Base-by-base conservation (phyloP, 805 yeast genomes). In the Candida ascalaphidarum region DNA sequence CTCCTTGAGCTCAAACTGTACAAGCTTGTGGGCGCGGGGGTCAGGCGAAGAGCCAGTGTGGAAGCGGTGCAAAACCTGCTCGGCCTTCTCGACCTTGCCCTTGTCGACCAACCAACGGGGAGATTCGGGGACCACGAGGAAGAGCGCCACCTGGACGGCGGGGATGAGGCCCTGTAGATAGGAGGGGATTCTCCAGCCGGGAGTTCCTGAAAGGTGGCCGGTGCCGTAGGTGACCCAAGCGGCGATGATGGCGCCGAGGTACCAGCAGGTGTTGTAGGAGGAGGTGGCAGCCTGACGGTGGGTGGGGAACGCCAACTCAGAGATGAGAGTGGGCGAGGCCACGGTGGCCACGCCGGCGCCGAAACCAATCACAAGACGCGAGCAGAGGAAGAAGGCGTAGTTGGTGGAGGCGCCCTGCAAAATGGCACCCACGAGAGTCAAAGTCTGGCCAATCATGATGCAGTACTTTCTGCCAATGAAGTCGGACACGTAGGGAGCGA, bases 161-260 rank as follows among this genome's bases (percentile, higher is more conserved):
- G 79, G 75, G 36, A 66, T 51, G 11, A 56, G 42, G 23, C 65
- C 71, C 48, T 74, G 80, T 23, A 73, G 34, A 28, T 58, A 58
- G 9, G 74, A 58, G 22, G 80, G 79, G 30, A 72, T 52, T 50
- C 73, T 67, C 78, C 78, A 73, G 16, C 64, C 52, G 58, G 64
- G 61, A 21, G 52, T 43, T 25, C 25, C 37, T 7, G 26, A 31
- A 11, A 56, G 34, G 13, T 41, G 35, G 28, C 58, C 47, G 11
- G 71, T 55, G 42, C 74, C 77, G 37, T 55, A 68, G 3, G 72
- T 56, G 27, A 62, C 58, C 69, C 72, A 65, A 16, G 72, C 68
- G 6, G 76, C 70, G 26, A 71, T 44, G 31, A 68, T 43, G n/a
- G 74, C 72, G 25, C 77, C 77, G 21, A 68, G 40, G 39, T 65